Percentiles rank a stretch among this genome's conserved stretches.
Conservation (phyloP, 306 rosid species). For the Cicer yamashitae region DNA sequence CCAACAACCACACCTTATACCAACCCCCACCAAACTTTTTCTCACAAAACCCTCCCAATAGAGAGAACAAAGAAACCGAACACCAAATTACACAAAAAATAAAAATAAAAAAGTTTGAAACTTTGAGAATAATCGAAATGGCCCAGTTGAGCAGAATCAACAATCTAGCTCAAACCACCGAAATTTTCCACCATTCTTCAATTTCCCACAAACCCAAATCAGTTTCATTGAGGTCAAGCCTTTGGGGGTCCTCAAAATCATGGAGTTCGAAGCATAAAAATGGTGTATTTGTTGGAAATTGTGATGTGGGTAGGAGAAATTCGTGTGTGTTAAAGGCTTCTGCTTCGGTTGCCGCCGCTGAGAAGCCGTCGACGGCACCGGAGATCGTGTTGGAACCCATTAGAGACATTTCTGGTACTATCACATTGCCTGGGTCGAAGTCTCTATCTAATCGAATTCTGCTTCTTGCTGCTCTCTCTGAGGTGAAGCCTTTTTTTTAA, state of each 20-base stretch:
- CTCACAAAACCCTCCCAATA: constrained; percentile 26
- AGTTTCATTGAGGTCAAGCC: constrained; percentile 58
- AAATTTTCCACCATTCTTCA: constrained; percentile 53
- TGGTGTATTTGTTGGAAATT: constrained; percentile 41
- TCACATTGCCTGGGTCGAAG: constrained; percentile 93
- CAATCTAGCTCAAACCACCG: constrained; percentile 64
- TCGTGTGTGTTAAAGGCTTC: constrained; percentile 49
- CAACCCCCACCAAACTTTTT: constrained; percentile 46
- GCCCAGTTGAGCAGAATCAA: constrained; percentile 76
- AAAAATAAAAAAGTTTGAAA: constrained; percentile 23
- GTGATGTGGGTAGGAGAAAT: constrained; percentile 41
- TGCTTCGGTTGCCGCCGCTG: constrained; percentile 74
- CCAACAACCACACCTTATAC: constrained; percentile 53
- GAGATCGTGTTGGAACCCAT: constrained; percentile 95
- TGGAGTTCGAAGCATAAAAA: constrained; percentile 54
- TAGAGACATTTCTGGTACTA: constrained; percentile 79
- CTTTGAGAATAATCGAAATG: constrained; percentile 51
- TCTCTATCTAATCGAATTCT: constrained; percentile 90
- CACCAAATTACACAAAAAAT: background rate
- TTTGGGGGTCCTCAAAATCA: constrained; percentile 56
- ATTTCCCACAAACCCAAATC: constrained; percentile 65
- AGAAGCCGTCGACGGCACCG: constrained; percentile 76
- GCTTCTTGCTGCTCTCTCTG: constrained; percentile 97
- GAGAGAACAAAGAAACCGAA: constrained; percentile 1
- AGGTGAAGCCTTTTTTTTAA: constrained; percentile 55